Percentiles rank a stretch among this genome's conserved stretches.
phyloP scores from a whole-genome alignment of 2,329 filamentous ascomycete species.

The Chaetomium sp. region DNA sequence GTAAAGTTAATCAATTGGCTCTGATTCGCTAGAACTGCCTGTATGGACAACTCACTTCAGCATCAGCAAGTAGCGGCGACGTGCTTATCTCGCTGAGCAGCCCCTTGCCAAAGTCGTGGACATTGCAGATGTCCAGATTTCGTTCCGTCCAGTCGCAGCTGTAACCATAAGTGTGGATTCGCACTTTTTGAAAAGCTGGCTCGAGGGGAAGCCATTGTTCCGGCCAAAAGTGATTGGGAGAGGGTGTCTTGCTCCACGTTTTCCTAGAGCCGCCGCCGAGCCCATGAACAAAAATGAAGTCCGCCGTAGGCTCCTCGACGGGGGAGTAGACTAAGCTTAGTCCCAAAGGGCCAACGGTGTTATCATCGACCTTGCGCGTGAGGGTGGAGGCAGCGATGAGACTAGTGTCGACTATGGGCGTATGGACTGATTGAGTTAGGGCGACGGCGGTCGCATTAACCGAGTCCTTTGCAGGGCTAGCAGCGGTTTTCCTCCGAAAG shows the following conservation, averaged over 20 bases:
- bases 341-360: neutral
- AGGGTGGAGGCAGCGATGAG: neutral
- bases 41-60: too few relatives aligned
- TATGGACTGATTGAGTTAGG: neutral
- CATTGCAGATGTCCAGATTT: neutral
- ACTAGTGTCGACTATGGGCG: neutral
- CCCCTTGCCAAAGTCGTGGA: neutral
- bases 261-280: neutral
- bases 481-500: neutral
- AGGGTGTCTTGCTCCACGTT: slow-evolving; percentile 3
- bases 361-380: neutral
- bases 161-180: neutral
- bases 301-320: neutral
- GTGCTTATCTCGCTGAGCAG: neutral
- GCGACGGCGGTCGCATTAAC: neutral
- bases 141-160: neutral
- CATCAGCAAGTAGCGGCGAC: neutral
- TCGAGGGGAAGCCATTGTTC: neutral
- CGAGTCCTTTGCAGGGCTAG: neutral
- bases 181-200: neutral
- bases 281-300: slow-evolving; percentile 3
- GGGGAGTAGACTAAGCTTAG: neutral
- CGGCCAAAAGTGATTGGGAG: neutral
- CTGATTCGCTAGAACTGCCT: too few relatives aligned
- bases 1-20: too few relatives aligned